Evolutionary conservation across 768 basidiomycete species (phyloP), one percentile per base, ranked within the genome.

Genomic region (Sistotremastrum suecicum): DNA sequence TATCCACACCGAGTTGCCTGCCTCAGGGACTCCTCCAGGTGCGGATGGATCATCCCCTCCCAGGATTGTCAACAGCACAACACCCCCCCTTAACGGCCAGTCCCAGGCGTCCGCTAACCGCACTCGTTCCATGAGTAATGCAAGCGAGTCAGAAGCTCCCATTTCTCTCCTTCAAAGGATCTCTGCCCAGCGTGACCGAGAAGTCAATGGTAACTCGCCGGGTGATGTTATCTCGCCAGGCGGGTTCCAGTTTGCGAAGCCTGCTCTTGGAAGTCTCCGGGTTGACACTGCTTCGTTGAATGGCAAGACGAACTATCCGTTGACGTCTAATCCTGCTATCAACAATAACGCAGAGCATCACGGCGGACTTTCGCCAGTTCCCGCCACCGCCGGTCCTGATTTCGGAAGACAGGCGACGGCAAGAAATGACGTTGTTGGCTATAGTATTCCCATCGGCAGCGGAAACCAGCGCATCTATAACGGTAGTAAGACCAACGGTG

Each of bases 1-100:
- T 72, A 90, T 91, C 55, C 88, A 91, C 57, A 90, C 88, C 2
- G 86, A 85, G 56, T 69, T 87, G 39, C 83, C 86, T 11, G 68
- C 70, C 39, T 68, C 74, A n/a, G 79, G 75, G 30, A 66, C 68
- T 12, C 65, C 74, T 39, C 73, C 74, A 46, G 73, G 73, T 41
- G 67, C 73, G 34, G 60, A 58, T 39, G 62, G 60, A 37, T 60
- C 65, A 36, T 56, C 66, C 8, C 47, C 48, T 8, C 48, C 54
- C 7, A 50, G 62, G 20, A 66, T 69, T 12, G 72, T 20, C 20
- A 20, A 69, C 34, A 69, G 69, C 30, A 62, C 69, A 30, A 68
- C 77, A 35, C 76, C 74, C 34, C 71, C 75, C 42, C 68, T 20
- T 20, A 20, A 20, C 20, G 20, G 20, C 20, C 20, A 20, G 20